A percentile compares a stretch with the other conserved stretches of the same genome.
These are phyloP conservation scores for Westerdykella ornata DNA, from an alignment of 2,329 filamentous ascomycete species.

Conservation along the genomic window DNA sequence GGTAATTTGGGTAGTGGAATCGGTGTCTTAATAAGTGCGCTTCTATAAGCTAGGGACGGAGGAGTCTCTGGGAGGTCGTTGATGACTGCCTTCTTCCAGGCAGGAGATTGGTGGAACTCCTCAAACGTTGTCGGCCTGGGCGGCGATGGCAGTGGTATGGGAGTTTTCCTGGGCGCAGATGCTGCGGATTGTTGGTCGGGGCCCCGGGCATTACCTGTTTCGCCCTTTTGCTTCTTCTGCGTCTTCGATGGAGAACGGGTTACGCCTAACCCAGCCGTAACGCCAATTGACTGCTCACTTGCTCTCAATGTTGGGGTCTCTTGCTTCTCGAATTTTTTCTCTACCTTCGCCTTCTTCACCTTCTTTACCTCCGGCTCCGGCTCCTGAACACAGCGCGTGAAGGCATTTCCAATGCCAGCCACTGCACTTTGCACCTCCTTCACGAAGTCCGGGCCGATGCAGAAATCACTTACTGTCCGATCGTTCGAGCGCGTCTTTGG, in stretches of 20 bases:
- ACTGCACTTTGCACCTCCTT: slow-evolving; percentile 3
- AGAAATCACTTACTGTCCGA: neutral
- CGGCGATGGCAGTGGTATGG: slow-evolving; percentile 4
- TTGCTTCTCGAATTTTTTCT: neutral
- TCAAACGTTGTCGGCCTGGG: neutral
- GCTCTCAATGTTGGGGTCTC: too few relatives aligned
- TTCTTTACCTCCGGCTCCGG: slow-evolving; percentile 2
- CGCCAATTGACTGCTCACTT: too few relatives aligned
- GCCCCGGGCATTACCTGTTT: neutral
- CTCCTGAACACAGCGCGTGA: neutral
- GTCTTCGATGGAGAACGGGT: slow-evolving; percentile 1
- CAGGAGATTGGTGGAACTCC: neutral
- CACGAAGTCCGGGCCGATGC: slow-evolving; percentile 3
- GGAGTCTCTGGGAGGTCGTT: neutral
- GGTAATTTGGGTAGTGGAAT: neutral
- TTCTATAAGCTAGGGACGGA: neutral
- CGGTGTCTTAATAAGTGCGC: neutral
- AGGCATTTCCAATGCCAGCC: neutral
- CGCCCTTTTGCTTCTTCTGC: neutral
- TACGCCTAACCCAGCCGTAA: neutral
- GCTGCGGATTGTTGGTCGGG: neutral
- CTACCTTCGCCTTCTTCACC: slow-evolving; percentile 4
- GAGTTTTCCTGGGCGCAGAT: slow-evolving; percentile 1
- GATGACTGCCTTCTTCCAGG: neutral
- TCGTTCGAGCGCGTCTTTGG: neutral